Percentiles rank a stretch among this genome's conserved stretches.
These are phyloP conservation scores for Knoxia roxburghii DNA, from an alignment of 257 asterid genomes.

Conservation along the genomic window DNA sequence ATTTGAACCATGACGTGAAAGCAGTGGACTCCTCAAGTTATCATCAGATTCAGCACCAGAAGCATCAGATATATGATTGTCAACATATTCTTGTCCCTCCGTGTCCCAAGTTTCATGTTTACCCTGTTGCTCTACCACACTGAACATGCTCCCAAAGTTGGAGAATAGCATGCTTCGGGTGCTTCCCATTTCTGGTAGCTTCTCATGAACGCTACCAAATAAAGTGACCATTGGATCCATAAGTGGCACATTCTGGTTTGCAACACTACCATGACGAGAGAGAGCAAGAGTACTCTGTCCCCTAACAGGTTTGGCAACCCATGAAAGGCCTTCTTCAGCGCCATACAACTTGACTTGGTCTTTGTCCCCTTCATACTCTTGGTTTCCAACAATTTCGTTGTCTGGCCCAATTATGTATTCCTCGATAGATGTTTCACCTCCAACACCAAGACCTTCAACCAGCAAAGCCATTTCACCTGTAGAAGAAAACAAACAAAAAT, in stretches of 20 bases:
- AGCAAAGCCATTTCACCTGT: conserved; percentile 96
- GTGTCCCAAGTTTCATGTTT: conserved; percentile 70
- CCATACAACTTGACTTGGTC: conserved; percentile 75
- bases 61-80: conserved; percentile 31
- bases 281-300: conserved; percentile 67
- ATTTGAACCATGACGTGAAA: conserved; percentile 48
- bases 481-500: conserved; percentile 7
- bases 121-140: conserved; percentile 41
- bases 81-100: conserved; percentile 53
- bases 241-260: conserved; percentile 40
- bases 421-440: conserved; percentile 85
- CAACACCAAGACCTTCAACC: conserved; percentile 71
- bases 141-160: conserved; percentile 79
- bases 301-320: conserved; percentile 79
- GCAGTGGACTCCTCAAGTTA: conserved; percentile 75
- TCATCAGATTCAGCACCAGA: conserved; percentile 66
- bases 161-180: conserved; percentile 82
- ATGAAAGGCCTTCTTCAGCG: conserved; percentile 91
- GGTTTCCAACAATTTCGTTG: conserved; percentile 44
- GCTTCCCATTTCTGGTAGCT: conserved; percentile 64
- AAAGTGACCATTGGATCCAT: conserved; percentile 90
- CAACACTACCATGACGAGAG: conserved; percentile 79
- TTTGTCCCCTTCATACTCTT: conserved; percentile 52
- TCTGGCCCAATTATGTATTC: conserved; percentile 83
- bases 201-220: conserved; percentile 89